Conservation (phyloP, 768 basidiomycete genomes). For the Tylopilus rubrobrunneus region DNA sequence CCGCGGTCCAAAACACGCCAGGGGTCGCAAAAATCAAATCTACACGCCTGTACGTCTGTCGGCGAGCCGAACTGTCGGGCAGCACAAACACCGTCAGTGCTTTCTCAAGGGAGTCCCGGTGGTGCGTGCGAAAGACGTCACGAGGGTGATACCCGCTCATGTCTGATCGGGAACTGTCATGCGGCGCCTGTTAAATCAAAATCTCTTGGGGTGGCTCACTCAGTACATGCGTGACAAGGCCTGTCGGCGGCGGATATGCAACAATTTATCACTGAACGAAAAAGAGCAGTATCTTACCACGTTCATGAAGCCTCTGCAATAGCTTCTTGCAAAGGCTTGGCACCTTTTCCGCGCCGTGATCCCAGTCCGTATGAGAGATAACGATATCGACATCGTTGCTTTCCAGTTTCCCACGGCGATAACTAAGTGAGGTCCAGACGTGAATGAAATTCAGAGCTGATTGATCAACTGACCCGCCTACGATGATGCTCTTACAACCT, state of each 20-base stretch:
- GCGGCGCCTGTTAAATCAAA: background rate
- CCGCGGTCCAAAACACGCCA: conserved; percentile 81
- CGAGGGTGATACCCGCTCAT: conserved; percentile 57
- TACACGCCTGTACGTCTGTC: conserved; percentile 59
- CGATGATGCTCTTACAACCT: conserved; percentile 72
- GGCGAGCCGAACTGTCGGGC: conserved; percentile 37
- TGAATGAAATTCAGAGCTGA: background rate
- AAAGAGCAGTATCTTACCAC: conserved; percentile 40
- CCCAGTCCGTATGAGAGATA: conserved; percentile 63
- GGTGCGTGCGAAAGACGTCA: conserved; percentile 50
- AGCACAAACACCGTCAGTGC: conserved; percentile 75
- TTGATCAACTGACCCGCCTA: conserved; percentile 62
- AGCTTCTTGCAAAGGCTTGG: conserved; percentile 61
- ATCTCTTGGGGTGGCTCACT: conserved; percentile 43
- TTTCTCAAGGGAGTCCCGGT: conserved; percentile 83
- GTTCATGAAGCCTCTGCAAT: conserved; percentile 50
- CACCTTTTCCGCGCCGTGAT: conserved; percentile 43
- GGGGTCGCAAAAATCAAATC: conserved; percentile 82
- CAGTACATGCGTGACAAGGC: conserved; percentile 79
- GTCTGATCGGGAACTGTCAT: conserved; percentile 36
- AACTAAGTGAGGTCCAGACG: conserved; percentile 39
- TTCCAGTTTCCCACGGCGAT: conserved; percentile 76
- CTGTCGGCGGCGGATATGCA: conserved; percentile 30
- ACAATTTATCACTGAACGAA: background rate
- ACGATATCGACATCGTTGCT: conserved; percentile 91